Conservation (phyloP, 495 filamentous ascomycete species). For the Copromyces sp. region DNA sequence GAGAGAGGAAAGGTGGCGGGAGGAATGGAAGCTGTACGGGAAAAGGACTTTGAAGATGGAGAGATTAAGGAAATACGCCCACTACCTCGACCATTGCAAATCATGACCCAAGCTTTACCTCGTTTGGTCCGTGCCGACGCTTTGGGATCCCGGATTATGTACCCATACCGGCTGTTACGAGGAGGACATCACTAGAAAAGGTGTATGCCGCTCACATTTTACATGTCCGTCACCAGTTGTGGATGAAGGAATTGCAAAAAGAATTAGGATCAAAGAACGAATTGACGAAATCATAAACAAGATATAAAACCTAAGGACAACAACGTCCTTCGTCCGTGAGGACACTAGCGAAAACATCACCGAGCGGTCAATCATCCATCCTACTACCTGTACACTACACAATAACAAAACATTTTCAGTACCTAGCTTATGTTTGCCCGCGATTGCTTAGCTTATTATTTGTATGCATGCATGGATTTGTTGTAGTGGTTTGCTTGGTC, state of each 20-base stretch:
- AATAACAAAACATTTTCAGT: background rate
- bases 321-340: background rate
- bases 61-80: background rate
- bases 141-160: background rate
- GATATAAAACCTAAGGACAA: background rate
- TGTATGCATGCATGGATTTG: background rate
- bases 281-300: background rate
- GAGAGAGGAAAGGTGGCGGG: background rate
- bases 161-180: background rate
- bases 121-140: background rate
- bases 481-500: background rate
- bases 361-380: background rate
- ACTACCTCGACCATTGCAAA: background rate
- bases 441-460: background rate
- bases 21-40: background rate
- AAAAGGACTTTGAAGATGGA: background rate
- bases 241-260: background rate
- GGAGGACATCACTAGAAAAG: background rate
- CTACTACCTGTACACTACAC: background rate
- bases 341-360: background rate
- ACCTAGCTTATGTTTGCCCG: background rate
- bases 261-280: background rate
- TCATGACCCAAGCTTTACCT: background rate
- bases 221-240: background rate
- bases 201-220: background rate